Evolutionary conservation across 768 basidiomycete genomes (phyloP).

Genomic region (Suillus tomentosus): DNA sequence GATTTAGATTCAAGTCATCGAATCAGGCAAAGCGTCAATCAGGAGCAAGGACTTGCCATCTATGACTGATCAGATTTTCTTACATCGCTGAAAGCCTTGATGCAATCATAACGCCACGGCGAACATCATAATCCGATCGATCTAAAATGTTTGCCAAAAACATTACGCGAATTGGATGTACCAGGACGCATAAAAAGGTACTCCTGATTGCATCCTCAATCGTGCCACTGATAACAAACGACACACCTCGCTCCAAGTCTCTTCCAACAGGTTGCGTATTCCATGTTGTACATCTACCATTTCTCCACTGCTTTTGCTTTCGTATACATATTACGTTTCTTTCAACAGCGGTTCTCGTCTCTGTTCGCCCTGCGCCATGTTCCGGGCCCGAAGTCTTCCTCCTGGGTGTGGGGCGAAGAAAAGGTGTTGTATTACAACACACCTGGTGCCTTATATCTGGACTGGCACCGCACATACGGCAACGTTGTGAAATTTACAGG

Average conservation of each 20-base stretch:
- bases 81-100: constrained; percentile 4
- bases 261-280: not conserved
- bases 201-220: constrained; percentile 1
- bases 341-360: constrained; percentile 37
- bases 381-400: constrained; percentile 52
- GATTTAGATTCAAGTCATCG: constrained; percentile 7
- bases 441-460: constrained; percentile 54
- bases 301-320: constrained; percentile 25
- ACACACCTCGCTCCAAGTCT: not conserved
- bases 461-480: constrained; percentile 57
- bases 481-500: constrained; percentile 57
- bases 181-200: constrained; percentile 8
- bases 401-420: constrained; percentile 64
- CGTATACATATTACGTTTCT: constrained; percentile 34
- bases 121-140: constrained; percentile 1
- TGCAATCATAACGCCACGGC: constrained; percentile 13
- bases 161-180: constrained; percentile 1
- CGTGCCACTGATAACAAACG: not conserved
- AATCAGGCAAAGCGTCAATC: constrained; percentile 9
- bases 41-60: constrained; percentile 4
- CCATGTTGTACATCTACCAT: constrained; percentile 17
- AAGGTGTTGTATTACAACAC: constrained; percentile 50
- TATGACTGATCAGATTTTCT: constrained; percentile 11
- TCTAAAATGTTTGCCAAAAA: constrained; percentile 8
- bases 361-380: constrained; percentile 43